These are phyloP conservation scores for Glarea lozoyensis DNA, from an alignment of 495 filamentous ascomycete genomes.

Conservation along the genomic window DNA sequence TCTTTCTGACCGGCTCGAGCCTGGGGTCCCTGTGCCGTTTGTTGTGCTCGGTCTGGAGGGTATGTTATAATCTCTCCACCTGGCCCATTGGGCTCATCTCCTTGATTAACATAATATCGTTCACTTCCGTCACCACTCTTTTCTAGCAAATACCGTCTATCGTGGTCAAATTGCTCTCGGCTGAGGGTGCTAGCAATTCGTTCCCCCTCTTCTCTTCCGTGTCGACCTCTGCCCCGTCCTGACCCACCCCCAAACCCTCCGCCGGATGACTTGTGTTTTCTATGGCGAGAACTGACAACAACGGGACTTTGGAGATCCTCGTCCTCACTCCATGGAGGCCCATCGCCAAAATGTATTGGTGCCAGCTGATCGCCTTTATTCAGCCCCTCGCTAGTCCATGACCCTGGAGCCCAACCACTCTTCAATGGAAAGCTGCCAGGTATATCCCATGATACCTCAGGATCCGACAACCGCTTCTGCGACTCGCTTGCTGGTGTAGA, in stretches of 20 bases:
- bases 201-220: conserved; percentile 30
- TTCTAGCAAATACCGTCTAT: conserved; percentile 56
- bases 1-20: conserved; percentile 28
- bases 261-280: conserved; percentile 70
- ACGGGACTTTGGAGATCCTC: conserved; percentile 92
- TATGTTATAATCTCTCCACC: conserved; percentile 78
- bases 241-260: conserved; percentile 26
- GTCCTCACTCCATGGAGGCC: conserved; percentile 95
- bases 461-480: conserved; percentile 69
- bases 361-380: conserved; percentile 56
- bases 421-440: too few relatives aligned
- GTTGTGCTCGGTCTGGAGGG: conserved; percentile 53
- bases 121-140: conserved; percentile 60
- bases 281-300: conserved; percentile 64
- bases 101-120: conserved; percentile 67
- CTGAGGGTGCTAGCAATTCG: conserved; percentile 31
- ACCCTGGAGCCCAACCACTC: conserved; percentile 31
- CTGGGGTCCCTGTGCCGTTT: conserved; percentile 34
- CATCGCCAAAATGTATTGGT: conserved; percentile 79
- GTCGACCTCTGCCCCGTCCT: conserved; percentile 30
- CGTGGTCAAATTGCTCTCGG: conserved; percentile 35
- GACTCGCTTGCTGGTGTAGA: conserved; percentile 81
- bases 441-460: conserved; percentile 54
- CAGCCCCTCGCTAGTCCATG: conserved; percentile 24
- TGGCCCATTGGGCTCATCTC: conserved; percentile 59